Evolutionary conservation across 805 yeast species (phyloP), one percentile per base, ranked within the genome.

Genomic region (Tetrapisispora arboricola): DNA sequence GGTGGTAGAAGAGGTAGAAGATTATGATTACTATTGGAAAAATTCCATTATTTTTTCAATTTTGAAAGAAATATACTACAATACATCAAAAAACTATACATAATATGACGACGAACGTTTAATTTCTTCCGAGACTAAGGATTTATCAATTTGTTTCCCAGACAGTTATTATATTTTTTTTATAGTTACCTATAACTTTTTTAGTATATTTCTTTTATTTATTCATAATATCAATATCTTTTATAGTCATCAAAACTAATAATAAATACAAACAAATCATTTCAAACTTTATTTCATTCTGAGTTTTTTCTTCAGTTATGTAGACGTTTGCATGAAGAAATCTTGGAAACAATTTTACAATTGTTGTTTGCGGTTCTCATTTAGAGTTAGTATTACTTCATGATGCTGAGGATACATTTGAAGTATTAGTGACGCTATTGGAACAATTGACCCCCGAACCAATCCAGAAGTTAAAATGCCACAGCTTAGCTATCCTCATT

Each of bases 1-100:
- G 98, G 98, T 86, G 99, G 99, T 85, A 92, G 98, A 80, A 87
- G 99, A 82, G 99, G 99, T 90, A 90, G 98, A 83, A 87, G 99
- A 84, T 83, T 88, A 75, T 85, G 32, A 32, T 28, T 27, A 15
- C 17, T 32, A 6, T 32, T 20, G 26, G 36, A 21, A 21, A 28
- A 28, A n/a, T 28, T n/a, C 31, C n/a, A 28, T 28, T 28, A n/a
- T n/a, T 28, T 28, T 28, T 28, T 15, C 31, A 28, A 19, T 15
- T 19, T 12, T 21, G 15, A 3, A 32, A n/a, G 27, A 21, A n/a
- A 18, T 31, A 31, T 31, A 31, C 18, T 18, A 31, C 33, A 31
- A 18, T n/a, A n/a, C n/a, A n/a, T n/a, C n/a, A n/a, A 5, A 28
- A 4, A 12, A 28, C 8, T 16, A 28, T 16, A 9, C 3, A 28